A percentile compares a stretch with the other conserved stretches of the same genome.
Evolutionary conservation across 768 basidiomycete genomes (phyloP).

Genomic region (Auricularia cornea): DNA sequence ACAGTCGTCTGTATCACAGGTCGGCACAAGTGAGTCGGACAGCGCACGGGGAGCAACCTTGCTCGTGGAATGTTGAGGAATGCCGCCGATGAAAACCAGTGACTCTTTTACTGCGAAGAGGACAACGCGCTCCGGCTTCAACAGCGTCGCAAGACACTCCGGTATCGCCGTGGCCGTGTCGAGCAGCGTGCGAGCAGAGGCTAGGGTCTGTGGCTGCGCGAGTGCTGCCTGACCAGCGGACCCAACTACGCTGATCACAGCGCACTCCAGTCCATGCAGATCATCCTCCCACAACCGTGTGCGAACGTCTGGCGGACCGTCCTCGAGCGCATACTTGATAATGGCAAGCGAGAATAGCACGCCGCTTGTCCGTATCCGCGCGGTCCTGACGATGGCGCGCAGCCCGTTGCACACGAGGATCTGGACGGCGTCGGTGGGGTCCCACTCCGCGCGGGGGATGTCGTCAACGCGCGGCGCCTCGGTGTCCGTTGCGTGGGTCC

Average conservation of each 20-base stretch:
- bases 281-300: constrained; percentile 55
- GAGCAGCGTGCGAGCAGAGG: constrained; percentile 46
- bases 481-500: constrained; percentile 42
- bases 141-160: constrained; percentile 38
- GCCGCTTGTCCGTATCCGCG: constrained; percentile 41
- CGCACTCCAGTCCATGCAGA: constrained; percentile 46
- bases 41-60: constrained; percentile 37
- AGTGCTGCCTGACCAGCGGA: constrained; percentile 45
- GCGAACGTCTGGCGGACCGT: constrained; percentile 48
- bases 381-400: constrained; percentile 48
- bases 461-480: constrained; percentile 39
- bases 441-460: constrained; percentile 54
- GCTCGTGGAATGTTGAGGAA: constrained; percentile 43
- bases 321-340: constrained; percentile 41
- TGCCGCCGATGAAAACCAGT: constrained; percentile 35
- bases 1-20: constrained; percentile 28
- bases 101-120: background rate
- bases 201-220: constrained; percentile 27
- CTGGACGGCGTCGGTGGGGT: constrained; percentile 50
- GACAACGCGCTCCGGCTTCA: constrained; percentile 26
- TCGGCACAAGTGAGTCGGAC: constrained; percentile 36
- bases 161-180: constrained; percentile 46
- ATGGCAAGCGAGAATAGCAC: constrained; percentile 58
- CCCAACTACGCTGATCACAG: constrained; percentile 44
- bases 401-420: constrained; percentile 63